Evolutionary conservation across 1,284 basidiomycete species (phyloP).

Genomic region (Phlebopus sp.): DNA sequence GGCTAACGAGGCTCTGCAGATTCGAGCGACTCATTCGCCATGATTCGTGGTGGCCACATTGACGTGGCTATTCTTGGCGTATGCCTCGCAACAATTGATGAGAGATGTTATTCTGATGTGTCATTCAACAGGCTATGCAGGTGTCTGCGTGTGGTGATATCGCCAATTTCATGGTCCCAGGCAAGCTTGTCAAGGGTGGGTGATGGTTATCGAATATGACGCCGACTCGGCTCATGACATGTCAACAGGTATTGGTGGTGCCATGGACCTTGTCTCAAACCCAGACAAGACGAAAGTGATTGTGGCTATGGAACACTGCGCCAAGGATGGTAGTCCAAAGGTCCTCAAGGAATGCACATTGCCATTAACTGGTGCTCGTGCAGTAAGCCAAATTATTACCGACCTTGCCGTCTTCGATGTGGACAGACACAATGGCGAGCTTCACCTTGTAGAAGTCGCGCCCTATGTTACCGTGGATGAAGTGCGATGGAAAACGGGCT

Average conservation of each 20-base stretch:
- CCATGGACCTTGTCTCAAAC: slow-evolving; percentile 93
- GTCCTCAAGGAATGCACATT: slow-evolving; percentile 78
- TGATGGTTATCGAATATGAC: not conserved
- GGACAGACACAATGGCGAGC: slow-evolving; percentile 64
- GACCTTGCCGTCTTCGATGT: slow-evolving; percentile 90
- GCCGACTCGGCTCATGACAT: slow-evolving; percentile 6
- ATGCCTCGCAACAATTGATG: slow-evolving; percentile 22
- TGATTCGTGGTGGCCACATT: slow-evolving; percentile 94
- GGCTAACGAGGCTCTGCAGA: slow-evolving; percentile 41
- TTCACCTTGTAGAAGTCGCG: slow-evolving; percentile 77
- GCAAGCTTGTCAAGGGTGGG: slow-evolving; percentile 80
- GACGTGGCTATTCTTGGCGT: slow-evolving; percentile 87
- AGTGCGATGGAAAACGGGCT: slow-evolving; percentile 78
- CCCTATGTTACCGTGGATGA: slow-evolving; percentile 81
- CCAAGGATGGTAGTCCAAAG: slow-evolving; percentile 86
- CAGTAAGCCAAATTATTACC: slow-evolving; percentile 87
- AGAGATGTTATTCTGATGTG: slow-evolving; percentile 11
- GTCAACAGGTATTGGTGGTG: slow-evolving; percentile 80
- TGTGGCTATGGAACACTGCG: slow-evolving; percentile 83
- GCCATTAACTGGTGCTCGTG: slow-evolving; percentile 81
- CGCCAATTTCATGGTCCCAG: slow-evolving; percentile 96
- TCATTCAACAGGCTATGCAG: slow-evolving; percentile 76
- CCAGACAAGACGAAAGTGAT: slow-evolving; percentile 87
- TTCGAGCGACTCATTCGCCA: slow-evolving; percentile 86
- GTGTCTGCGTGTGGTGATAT: slow-evolving; percentile 89